phyloP scores from a whole-genome alignment of 202 grass and related monocot genomes.

The Hordeum pubiflorum region DNA sequence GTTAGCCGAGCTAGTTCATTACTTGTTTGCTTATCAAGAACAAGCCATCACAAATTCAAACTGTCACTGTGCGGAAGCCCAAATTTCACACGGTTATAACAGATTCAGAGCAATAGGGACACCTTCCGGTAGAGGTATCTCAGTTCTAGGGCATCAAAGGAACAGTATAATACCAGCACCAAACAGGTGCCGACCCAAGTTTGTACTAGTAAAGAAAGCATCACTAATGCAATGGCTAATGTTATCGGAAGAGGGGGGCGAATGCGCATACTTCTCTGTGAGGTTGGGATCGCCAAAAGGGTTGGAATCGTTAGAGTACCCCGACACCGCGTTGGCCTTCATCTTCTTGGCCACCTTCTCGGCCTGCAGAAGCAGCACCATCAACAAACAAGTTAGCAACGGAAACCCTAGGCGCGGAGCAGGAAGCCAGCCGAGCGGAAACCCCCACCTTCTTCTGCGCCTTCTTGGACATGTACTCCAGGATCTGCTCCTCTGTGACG shows the following conservation, averaged over 20 bases:
- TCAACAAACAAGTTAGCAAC: conserved; percentile 1
- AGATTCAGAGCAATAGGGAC: not conserved
- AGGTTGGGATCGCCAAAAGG: conserved; percentile 88
- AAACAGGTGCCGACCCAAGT: not conserved
- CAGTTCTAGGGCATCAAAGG: conserved; percentile 1
- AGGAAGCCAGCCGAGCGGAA: not conserved
- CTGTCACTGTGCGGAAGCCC: not conserved
- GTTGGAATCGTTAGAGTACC: conserved; percentile 87
- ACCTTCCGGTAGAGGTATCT: not conserved
- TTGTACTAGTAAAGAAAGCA: not conserved
- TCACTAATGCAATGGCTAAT: not conserved
- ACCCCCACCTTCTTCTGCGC: conserved; percentile 74
- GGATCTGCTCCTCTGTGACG: conserved; percentile 79
- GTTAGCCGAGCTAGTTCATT: not conserved
- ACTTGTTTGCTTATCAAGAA: not conserved
- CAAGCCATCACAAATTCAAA: not conserved
- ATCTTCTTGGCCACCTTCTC: conserved; percentile 95
- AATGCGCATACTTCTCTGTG: conserved; percentile 62
- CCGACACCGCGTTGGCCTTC: conserved; percentile 67
- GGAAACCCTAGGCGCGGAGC: not conserved
- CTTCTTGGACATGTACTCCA: conserved; percentile 88
- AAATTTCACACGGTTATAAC: not conserved
- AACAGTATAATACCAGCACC: not conserved
- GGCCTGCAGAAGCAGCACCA: conserved; percentile 38
- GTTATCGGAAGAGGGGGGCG: not conserved